These are phyloP conservation scores for Amaranthus palmeri DNA, from an alignment of 148 eudicot species.

Conservation along the genomic window DNA sequence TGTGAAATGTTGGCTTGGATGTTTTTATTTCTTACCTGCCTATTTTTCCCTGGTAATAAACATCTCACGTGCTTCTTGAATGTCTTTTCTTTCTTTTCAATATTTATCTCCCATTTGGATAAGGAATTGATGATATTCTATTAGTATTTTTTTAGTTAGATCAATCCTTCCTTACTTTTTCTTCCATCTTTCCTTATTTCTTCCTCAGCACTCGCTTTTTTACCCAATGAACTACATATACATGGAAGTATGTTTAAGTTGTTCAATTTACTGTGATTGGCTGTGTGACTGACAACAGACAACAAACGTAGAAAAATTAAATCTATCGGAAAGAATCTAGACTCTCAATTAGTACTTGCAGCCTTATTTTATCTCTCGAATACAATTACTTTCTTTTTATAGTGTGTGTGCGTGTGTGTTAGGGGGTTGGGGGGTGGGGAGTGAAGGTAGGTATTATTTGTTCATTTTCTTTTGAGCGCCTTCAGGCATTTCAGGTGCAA, in stretches of 20 bases:
- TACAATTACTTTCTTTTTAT: background rate
- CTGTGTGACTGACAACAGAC: background rate
- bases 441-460: too few species aligned
- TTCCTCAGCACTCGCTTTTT: background rate
- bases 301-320: background rate
- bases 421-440: background rate
- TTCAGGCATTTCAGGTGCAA: background rate
- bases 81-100: background rate
- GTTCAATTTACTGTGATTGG: background rate
- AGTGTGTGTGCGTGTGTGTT: too few species aligned
- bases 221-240: too few species aligned
- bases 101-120: background rate
- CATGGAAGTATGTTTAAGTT: too few species aligned
- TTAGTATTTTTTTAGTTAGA: too few species aligned
- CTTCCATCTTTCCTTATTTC: background rate
- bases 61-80: background rate
- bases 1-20: background rate
- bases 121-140: background rate
- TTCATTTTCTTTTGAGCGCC: background rate
- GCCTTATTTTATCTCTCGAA: background rate
- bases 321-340: background rate
- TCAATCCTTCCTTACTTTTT: too few species aligned
- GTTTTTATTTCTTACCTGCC: background rate
- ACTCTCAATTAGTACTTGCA: too few species aligned
- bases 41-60: background rate